Conservation (phyloP, 305 asterid species). For the Fraxinus nigra region DNA sequence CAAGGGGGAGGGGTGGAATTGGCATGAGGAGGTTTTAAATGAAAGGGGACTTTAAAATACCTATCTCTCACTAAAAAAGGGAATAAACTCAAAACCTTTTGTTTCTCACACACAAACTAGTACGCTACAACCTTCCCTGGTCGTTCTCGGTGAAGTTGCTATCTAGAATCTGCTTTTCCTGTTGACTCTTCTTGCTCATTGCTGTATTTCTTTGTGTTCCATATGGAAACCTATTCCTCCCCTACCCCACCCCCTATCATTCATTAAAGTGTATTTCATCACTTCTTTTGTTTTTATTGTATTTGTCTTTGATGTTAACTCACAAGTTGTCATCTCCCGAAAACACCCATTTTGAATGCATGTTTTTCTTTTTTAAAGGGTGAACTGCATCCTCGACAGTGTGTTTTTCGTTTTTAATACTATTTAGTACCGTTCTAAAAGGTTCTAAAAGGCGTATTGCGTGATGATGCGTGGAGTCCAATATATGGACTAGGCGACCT, state of each 20-base stretch:
- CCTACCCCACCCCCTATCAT: not conserved
- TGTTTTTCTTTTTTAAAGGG: not conserved
- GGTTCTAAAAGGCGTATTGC: too few species aligned
- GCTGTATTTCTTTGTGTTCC: constrained; percentile 38
- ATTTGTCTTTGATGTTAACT: not conserved
- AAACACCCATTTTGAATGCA: not conserved
- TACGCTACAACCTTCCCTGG: constrained; percentile 38
- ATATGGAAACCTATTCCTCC: constrained; percentile 17
- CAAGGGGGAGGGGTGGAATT: constrained; percentile 25
- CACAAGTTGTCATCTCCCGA: not conserved
- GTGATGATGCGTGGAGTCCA: not conserved
- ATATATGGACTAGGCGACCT: not conserved
- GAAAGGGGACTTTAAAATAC: constrained; percentile 41
- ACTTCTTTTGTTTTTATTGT: not conserved
- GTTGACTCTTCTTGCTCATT: constrained; percentile 40
- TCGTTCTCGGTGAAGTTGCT: constrained; percentile 54
- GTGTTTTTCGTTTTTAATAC: not conserved
- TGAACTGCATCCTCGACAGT: too few species aligned
- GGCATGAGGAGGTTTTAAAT: constrained; percentile 46
- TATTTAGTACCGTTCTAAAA: too few species aligned
- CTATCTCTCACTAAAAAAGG: constrained; percentile 31
- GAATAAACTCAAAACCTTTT: constrained; percentile 34
- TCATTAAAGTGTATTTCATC: not conserved
- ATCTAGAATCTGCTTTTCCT: constrained; percentile 37
- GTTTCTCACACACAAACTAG: constrained; percentile 33